Base-by-base conservation (phyloP, 768 basidiomycete genomes). In the Boletus barrowsii region DNA sequence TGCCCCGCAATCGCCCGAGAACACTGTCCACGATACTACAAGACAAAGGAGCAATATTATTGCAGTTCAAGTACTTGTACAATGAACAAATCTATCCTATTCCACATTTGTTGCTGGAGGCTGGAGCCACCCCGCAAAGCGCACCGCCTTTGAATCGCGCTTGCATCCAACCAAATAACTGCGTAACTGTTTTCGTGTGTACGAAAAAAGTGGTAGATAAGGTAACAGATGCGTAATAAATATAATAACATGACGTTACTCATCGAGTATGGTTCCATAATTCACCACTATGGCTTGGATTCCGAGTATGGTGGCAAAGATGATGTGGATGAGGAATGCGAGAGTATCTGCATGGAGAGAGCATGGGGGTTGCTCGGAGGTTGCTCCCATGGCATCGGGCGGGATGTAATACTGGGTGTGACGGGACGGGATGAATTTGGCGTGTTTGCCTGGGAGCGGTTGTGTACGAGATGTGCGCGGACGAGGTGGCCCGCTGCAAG, bases 401-500 rank as follows among this genome's bases (percentile, higher is more conserved):
- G 59, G 36, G 70, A 53, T 1, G 49, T 18, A 10, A 66, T 57
- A 11, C 80, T 83, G 10, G 87, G 87, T 3, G 86, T 86, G 11
- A 79, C 75, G 9, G 86, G 85, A 9, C 79, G 75, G 29, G 84
- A 84, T 18, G 71, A 75, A 10, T 78, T 82, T 0, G 93, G 93
- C 0, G 94, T 96, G 53, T 83, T 87, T 17, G 86, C 79, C 63
- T 84, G 84, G 49, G 87, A 89, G 52, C 95, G 82, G 68, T 98
- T 98, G 75, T 95, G 94, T 35, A 84, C 86, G 72, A 97, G 82
- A 68, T 98, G 94, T 29, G 95, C 95, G 39, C 88, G 82, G 65
- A 98, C 93, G 57, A 98, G 80, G 66, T 97, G 94, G 0, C 96
- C 96, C 3, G 93, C 94, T 1, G 95, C 95, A 37, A 99, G 82